phyloP scores from a whole-genome alignment of 805 yeast species.

The Metschnikowia shivogae region DNA sequence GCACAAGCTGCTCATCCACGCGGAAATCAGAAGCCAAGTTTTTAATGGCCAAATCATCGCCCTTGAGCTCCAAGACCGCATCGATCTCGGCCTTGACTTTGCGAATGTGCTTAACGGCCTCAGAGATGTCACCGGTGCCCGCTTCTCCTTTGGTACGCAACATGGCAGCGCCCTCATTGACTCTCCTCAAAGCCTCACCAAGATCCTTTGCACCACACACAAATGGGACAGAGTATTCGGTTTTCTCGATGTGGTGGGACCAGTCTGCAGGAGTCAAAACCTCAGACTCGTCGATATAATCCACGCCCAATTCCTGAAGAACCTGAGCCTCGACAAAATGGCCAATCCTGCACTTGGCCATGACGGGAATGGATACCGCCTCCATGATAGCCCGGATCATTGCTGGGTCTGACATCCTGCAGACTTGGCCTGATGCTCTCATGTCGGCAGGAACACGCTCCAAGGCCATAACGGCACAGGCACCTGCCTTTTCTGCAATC shows the following conservation, averaged over 20 bases:
- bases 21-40: conserved; percentile 53
- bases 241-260: conserved; percentile 57
- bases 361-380: conserved; percentile 67
- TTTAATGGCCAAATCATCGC: conserved; percentile 36
- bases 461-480: conserved; percentile 86
- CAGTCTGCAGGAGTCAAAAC: conserved; percentile 82
- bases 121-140: conserved; percentile 83
- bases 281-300: conserved; percentile 81
- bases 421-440: conserved; percentile 76
- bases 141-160: conserved; percentile 86
- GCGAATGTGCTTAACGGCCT: conserved; percentile 73
- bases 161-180: conserved; percentile 84
- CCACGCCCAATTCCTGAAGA: conserved; percentile 65
- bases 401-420: conserved; percentile 82
- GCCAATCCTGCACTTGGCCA: conserved; percentile 86
- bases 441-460: conserved; percentile 85
- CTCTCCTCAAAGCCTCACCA: conserved; percentile 77
- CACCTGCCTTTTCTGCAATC: conserved; percentile 80
- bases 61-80: conserved; percentile 34
- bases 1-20: conserved; percentile 54
- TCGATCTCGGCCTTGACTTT: conserved; percentile 55
- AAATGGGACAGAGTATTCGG: conserved; percentile 63
- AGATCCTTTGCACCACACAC: conserved; percentile 81
- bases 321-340: conserved; percentile 80
- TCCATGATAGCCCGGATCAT: conserved; percentile 73